These are phyloP conservation scores for Nakataea oryzae DNA, from an alignment of 2,329 filamentous ascomycete genomes.

Conservation along the genomic window DNA sequence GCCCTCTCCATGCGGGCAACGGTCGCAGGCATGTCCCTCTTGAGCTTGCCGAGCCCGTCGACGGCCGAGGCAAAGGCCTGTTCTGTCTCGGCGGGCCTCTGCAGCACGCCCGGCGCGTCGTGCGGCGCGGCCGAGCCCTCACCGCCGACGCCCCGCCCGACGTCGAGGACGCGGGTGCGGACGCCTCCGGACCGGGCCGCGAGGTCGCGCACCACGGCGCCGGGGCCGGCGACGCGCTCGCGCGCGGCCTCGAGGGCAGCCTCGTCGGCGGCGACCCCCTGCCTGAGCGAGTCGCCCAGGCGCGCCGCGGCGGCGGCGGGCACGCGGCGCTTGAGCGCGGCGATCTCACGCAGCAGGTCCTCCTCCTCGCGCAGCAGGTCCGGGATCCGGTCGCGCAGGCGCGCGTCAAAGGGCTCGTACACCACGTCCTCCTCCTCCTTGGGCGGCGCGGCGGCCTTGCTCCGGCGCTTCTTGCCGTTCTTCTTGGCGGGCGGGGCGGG, in stretches of 20 bases:
- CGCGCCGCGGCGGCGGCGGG: constrained; percentile 32
- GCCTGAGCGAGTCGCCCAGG: constrained; percentile 28
- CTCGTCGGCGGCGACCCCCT: constrained; percentile 35
- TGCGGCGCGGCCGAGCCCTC: constrained; percentile 9
- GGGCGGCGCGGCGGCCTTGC: background rate
- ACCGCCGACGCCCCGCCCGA: constrained; percentile 7
- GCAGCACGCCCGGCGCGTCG: constrained; percentile 24
- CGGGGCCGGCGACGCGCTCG: constrained; percentile 7
- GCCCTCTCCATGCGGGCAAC: constrained; percentile 58
- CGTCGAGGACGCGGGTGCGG: constrained; percentile 6
- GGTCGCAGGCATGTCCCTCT: constrained; percentile 49
- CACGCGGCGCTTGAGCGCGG: constrained; percentile 43
- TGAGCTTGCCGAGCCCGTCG: constrained; percentile 38
- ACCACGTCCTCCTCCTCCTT: constrained; percentile 20
- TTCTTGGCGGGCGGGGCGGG: constrained; percentile 7
- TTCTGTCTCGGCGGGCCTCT: constrained; percentile 37
- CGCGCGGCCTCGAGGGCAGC: constrained; percentile 23
- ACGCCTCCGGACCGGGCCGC: constrained; percentile 5
- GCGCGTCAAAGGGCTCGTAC: constrained; percentile 51
- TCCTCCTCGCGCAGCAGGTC: constrained; percentile 52
- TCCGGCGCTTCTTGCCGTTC: background rate
- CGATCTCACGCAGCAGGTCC: constrained; percentile 53
- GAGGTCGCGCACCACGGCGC: constrained; percentile 7
- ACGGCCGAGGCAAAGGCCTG: constrained; percentile 34
- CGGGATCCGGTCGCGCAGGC: constrained; percentile 47